Evolutionary conservation across 345 rosid genomes (phyloP).

Genomic region (Arabidopsis arenosa): DNA sequence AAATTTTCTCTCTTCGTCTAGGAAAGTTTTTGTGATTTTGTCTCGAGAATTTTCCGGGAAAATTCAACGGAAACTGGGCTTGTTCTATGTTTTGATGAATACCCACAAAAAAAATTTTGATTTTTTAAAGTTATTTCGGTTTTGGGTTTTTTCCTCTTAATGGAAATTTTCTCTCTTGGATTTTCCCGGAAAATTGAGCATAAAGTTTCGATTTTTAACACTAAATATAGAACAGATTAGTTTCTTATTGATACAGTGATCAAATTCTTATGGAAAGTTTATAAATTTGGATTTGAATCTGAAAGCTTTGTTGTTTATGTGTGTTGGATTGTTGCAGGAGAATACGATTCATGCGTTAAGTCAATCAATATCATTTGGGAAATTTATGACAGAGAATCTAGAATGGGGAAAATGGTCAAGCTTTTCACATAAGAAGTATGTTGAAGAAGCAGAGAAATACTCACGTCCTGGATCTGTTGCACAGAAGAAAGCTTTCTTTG

Average conservation of each 20-base stretch:
- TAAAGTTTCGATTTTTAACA: not conserved
- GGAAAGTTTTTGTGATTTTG: too few species aligned
- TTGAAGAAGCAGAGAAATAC: constrained; percentile 81
- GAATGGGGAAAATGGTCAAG: constrained; percentile 96
- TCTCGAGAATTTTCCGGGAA: not conserved
- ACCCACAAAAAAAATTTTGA: not conserved
- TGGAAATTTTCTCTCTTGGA: not conserved
- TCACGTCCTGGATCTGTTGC: constrained; percentile 89
- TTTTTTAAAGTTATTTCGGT: too few species aligned
- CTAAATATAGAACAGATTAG: not conserved
- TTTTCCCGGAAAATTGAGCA: not conserved
- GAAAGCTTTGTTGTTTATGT: constrained; percentile 29
- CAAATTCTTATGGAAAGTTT: constrained; percentile 4
- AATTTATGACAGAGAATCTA: constrained; percentile 77
- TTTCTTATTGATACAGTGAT: not conserved
- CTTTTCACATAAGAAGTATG: constrained; percentile 72
- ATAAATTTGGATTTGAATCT: constrained; percentile 4
- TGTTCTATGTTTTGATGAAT: constrained; percentile 16
- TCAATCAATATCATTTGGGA: constrained; percentile 88
- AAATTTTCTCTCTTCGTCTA: not conserved
- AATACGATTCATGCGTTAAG: constrained; percentile 66
- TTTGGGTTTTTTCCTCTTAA: too few species aligned
- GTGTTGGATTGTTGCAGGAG: constrained; percentile 56
- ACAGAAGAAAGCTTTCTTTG: constrained; percentile 82
- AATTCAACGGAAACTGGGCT: constrained; percentile 8